Evolutionary conservation across 805 yeast genomes (phyloP).

Genomic region (Wickerhamiella kazuoi): DNA sequence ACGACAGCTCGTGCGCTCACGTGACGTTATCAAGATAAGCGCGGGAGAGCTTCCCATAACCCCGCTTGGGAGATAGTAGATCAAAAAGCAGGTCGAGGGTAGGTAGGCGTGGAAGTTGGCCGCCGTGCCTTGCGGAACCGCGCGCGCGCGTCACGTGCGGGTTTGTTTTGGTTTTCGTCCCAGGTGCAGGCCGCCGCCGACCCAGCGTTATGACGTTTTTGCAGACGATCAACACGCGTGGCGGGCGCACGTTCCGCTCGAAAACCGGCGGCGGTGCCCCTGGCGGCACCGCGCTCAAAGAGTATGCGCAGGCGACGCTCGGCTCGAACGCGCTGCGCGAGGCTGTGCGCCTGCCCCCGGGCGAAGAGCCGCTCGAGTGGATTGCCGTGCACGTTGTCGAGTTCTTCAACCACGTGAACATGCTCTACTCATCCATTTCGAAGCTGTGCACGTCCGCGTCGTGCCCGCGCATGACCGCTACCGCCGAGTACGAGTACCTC

Average conservation of each 20-base stretch:
- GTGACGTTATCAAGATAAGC: too few relatives aligned
- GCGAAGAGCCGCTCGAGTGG: slow-evolving; percentile 89
- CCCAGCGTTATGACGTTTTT: slow-evolving; percentile 12
- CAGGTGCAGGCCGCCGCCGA: neutral
- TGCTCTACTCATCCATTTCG: slow-evolving; percentile 90
- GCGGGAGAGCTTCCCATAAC: too few relatives aligned
- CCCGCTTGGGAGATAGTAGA: too few relatives aligned
- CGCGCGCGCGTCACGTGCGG: neutral
- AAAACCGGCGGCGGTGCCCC: slow-evolving; percentile 16
- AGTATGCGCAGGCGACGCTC: slow-evolving; percentile 83
- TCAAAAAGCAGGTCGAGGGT: too few relatives aligned
- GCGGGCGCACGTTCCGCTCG: slow-evolving; percentile 23
- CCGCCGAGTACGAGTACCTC: slow-evolving; percentile 87
- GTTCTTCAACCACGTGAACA: slow-evolving; percentile 87
- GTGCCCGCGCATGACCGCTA: slow-evolving; percentile 96
- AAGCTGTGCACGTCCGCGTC: slow-evolving; percentile 90
- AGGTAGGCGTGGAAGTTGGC: too few relatives aligned
- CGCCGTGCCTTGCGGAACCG: too few relatives aligned
- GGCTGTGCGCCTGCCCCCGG: slow-evolving; percentile 86
- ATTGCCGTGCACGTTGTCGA: slow-evolving; percentile 95
- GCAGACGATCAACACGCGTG: slow-evolving; percentile 13
- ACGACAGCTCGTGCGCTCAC: too few relatives aligned
- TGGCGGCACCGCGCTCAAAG: slow-evolving; percentile 32
- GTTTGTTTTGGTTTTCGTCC: neutral
- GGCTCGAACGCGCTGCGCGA: slow-evolving; percentile 84